These are phyloP conservation scores for Capsicum baccatum DNA, from an alignment of 257 asterid species.

Conservation along the genomic window DNA sequence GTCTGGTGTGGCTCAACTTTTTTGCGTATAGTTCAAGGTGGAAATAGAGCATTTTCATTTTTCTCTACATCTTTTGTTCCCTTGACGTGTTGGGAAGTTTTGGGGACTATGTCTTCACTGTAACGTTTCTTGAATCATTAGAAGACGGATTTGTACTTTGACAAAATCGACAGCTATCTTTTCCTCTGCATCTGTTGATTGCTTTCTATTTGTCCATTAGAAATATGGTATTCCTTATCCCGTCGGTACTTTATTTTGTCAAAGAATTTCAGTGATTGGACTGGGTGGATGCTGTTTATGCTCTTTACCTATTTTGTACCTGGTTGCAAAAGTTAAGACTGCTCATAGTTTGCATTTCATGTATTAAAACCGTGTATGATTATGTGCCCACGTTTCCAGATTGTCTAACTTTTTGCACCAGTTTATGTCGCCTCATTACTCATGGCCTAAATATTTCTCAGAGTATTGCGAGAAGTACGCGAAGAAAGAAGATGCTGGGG, in stretches of 20 bases:
- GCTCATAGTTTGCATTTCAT: background rate
- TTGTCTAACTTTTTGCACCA: background rate
- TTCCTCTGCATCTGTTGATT: conserved; percentile 15
- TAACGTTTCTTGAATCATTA: background rate
- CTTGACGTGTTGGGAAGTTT: background rate
- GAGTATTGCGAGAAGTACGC: conserved; percentile 83
- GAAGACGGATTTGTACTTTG: background rate
- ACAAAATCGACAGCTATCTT: background rate
- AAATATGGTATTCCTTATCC: background rate
- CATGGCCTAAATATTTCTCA: conserved; percentile 30
- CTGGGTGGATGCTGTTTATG: background rate
- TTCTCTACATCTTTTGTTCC: background rate
- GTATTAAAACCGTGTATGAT: background rate
- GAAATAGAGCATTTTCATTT: too few species aligned
- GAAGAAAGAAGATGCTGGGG: conserved; percentile 78
- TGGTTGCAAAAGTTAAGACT: background rate
- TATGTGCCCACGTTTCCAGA: background rate
- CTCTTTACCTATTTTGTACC: background rate
- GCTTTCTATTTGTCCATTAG: background rate
- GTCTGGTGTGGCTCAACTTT: too few species aligned
- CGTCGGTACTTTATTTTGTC: background rate
- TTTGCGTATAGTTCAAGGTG: too few species aligned
- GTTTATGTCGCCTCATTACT: background rate
- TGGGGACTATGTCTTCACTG: background rate
- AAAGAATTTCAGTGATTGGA: background rate